These are phyloP conservation scores for Aspergillus melleus DNA, from an alignment of 2,329 filamentous ascomycete genomes.

Conservation along the genomic window DNA sequence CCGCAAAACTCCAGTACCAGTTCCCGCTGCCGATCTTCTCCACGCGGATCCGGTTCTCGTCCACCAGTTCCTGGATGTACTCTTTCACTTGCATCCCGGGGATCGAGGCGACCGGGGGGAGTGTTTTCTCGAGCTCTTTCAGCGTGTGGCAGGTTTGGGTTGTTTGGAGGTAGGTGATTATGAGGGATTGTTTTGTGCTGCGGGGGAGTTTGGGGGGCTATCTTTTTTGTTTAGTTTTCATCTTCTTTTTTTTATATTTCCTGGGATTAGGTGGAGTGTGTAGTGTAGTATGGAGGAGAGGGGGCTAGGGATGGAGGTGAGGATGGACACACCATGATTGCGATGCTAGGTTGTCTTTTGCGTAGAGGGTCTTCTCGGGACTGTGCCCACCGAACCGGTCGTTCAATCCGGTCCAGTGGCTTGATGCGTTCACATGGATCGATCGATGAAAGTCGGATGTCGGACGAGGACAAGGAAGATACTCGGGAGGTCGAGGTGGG, in stretches of 20 bases:
- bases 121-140: slow-evolving; percentile 66
- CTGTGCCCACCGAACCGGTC: too few relatives aligned
- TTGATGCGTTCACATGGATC: too few relatives aligned
- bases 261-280: too few relatives aligned
- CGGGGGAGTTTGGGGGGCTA: slow-evolving; percentile 57
- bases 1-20: slow-evolving; percentile 70
- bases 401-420: too few relatives aligned
- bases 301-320: too few relatives aligned
- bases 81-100: slow-evolving; percentile 68
- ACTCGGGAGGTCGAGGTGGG: neutral
- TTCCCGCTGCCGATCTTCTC: slow-evolving; percentile 72
- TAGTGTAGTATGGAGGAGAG: too few relatives aligned
- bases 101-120: slow-evolving; percentile 63
- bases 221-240: neutral
- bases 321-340: too few relatives aligned
- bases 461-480: too few relatives aligned
- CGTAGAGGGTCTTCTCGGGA: too few relatives aligned
- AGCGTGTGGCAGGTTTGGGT: slow-evolving; percentile 63
- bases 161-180: slow-evolving; percentile 60
- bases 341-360: too few relatives aligned
- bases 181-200: slow-evolving; percentile 57
- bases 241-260: neutral
- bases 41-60: slow-evolving; percentile 62
- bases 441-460: too few relatives aligned
- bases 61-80: slow-evolving; percentile 61